These are phyloP conservation scores for Ulota crispa DNA, from an alignment of 225 moss, liverwort and hornwort species.

Conservation along the genomic window DNA sequence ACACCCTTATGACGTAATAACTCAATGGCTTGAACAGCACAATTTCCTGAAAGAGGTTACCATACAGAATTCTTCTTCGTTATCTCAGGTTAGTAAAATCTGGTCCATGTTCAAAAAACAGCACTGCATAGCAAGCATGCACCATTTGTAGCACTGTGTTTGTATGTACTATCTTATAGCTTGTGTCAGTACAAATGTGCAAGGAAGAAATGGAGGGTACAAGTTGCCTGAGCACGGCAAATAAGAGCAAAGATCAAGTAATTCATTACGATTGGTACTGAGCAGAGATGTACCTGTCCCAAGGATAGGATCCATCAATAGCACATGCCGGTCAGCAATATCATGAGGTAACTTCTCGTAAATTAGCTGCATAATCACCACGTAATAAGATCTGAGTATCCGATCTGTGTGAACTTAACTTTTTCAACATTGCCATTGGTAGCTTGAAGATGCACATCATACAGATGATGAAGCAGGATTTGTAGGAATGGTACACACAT, in stretches of 20 bases:
- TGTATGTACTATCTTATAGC: background rate
- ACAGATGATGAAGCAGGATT: background rate
- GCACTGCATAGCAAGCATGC: background rate
- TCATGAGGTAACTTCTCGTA: slow-evolving; percentile 88
- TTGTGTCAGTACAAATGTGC: background rate
- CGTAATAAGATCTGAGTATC: slow-evolving; percentile 11
- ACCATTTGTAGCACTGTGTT: background rate
- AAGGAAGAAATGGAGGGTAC: slow-evolving; percentile 3
- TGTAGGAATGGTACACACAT: background rate
- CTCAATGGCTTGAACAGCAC: slow-evolving; percentile 83
- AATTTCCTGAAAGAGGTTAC: slow-evolving; percentile 56
- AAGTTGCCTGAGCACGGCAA: background rate
- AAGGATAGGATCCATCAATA: slow-evolving; percentile 82
- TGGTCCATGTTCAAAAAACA: background rate
- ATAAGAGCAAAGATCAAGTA: background rate
- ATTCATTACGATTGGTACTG: background rate
- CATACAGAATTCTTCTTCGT: background rate
- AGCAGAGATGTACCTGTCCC: slow-evolving; percentile 59
- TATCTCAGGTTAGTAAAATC: background rate
- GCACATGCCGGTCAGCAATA: slow-evolving; percentile 78
- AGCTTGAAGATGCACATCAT: background rate
- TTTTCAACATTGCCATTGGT: background rate
- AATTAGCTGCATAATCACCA: slow-evolving; percentile 53
- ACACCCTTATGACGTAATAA: slow-evolving; percentile 81
- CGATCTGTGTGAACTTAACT: background rate